Percentiles rank a stretch among this genome's conserved stretches.
Conservation (phyloP, 768 basidiomycete genomes). For the Phanerochaete carnosa region DNA sequence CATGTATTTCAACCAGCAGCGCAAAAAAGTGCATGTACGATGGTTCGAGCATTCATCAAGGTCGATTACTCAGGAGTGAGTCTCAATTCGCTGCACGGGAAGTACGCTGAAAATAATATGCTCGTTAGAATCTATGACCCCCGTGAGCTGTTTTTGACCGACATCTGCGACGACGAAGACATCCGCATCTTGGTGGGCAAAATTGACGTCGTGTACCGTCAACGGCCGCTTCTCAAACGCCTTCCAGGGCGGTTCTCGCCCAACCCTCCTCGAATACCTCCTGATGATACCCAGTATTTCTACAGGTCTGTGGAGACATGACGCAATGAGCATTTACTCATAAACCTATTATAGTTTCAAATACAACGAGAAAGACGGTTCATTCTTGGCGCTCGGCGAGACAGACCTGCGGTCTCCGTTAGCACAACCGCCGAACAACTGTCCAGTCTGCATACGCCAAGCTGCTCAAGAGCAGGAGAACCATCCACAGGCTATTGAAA, state of each 20-base stretch:
- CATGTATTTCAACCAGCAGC: slow-evolving; percentile 43
- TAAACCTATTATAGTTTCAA: slow-evolving; percentile 36
- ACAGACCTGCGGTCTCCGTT: slow-evolving; percentile 18
- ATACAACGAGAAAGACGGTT: slow-evolving; percentile 43
- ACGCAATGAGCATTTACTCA: neutral
- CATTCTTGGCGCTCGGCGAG: slow-evolving; percentile 42
- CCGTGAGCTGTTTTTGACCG: slow-evolving; percentile 62
- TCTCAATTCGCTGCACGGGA: neutral
- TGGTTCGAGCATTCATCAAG: slow-evolving; percentile 74
- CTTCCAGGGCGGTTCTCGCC: neutral
- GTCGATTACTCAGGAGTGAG: slow-evolving; percentile 50
- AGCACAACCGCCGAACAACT: slow-evolving; percentile 47
- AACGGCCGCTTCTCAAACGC: slow-evolving; percentile 15
- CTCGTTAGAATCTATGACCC: slow-evolving; percentile 40
- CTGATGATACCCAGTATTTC: slow-evolving; percentile 44
- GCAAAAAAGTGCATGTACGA: slow-evolving; percentile 54
- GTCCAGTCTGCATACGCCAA: slow-evolving; percentile 41
- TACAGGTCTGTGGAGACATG: slow-evolving; percentile 42
- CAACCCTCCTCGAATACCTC: neutral
- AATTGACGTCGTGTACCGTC: slow-evolving; percentile 37
- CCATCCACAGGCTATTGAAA: slow-evolving; percentile 17
- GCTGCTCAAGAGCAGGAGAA: slow-evolving; percentile 31
- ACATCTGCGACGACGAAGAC: slow-evolving; percentile 46
- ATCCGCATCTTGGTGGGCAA: slow-evolving; percentile 45
- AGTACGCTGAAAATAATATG: neutral